Evolutionary conservation across 179 eudicot species (phyloP).

Genomic region (Sideroxylon spinosum): DNA sequence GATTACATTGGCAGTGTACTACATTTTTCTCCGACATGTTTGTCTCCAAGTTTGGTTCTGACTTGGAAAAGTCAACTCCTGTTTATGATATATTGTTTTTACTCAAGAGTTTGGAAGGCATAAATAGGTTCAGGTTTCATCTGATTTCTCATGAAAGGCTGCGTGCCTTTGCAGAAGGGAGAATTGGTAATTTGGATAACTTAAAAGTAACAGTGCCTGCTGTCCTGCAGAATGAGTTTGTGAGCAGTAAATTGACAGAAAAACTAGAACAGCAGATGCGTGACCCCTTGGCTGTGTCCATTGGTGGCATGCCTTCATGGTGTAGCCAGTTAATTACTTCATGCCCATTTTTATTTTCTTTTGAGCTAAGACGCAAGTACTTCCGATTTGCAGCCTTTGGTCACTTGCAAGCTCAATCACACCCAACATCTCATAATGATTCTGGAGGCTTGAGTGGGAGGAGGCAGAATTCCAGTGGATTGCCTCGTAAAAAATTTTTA

Average conservation of each 20-base stretch:
- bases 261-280: slow-evolving; percentile 86
- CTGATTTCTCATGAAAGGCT: slow-evolving; percentile 51
- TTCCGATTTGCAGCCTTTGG: slow-evolving; percentile 75
- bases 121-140: slow-evolving; percentile 62
- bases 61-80: slow-evolving; percentile 46
- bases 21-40: slow-evolving; percentile 39
- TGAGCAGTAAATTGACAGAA: slow-evolving; percentile 71
- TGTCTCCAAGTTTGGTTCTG: slow-evolving; percentile 35
- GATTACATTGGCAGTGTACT: slow-evolving; percentile 29
- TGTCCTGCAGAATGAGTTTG: slow-evolving; percentile 59
- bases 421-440: slow-evolving; percentile 32
- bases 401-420: slow-evolving; percentile 39
- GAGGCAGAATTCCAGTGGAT: slow-evolving; percentile 36
- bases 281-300: slow-evolving; percentile 62
- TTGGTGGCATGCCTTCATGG: slow-evolving; percentile 89
- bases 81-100: slow-evolving; percentile 55
- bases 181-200: slow-evolving; percentile 42
- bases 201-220: slow-evolving; percentile 42
- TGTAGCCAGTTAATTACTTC: slow-evolving; percentile 63
- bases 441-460: slow-evolving; percentile 39
- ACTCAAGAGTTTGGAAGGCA: slow-evolving; percentile 65
- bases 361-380: slow-evolving; percentile 77
- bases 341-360: slow-evolving; percentile 76
- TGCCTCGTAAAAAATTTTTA: slow-evolving; percentile 62
- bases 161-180: slow-evolving; percentile 58